phyloP scores from a whole-genome alignment of 139 green algal genomes.

The Ettlia oleoabundans region DNA sequence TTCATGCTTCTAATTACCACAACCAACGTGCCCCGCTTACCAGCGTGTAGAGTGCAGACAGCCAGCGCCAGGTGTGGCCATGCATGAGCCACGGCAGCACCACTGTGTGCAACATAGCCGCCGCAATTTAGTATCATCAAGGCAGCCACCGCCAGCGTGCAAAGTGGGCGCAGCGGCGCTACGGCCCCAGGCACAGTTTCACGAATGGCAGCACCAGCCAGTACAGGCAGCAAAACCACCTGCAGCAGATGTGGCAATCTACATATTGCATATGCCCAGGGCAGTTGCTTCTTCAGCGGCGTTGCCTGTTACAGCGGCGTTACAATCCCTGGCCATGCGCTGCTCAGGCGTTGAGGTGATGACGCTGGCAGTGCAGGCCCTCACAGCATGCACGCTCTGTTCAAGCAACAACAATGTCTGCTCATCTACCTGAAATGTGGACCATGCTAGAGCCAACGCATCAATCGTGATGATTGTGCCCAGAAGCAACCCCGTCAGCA shows the following conservation, averaged over 20 bases:
- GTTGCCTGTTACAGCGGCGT: too few relatives aligned
- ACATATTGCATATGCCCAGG: too few relatives aligned
- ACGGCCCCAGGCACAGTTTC: slow-evolving; percentile 56
- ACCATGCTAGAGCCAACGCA: slow-evolving; percentile 63
- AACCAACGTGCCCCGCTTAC: neutral
- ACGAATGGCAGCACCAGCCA: slow-evolving; percentile 66
- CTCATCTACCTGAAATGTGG: slow-evolving; percentile 65
- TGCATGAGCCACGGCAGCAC: slow-evolving; percentile 43
- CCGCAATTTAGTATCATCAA: slow-evolving; percentile 68
- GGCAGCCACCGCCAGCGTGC: slow-evolving; percentile 43
- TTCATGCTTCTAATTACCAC: neutral
- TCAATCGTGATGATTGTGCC: slow-evolving; percentile 78
- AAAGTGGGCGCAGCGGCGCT: slow-evolving; percentile 18
- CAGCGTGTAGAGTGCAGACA: slow-evolving; percentile 63
- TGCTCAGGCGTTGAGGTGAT: too few relatives aligned
- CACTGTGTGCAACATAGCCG: slow-evolving; percentile 64
- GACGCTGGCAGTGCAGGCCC: too few relatives aligned
- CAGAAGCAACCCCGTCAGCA: slow-evolving; percentile 72
- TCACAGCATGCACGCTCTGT: too few relatives aligned
- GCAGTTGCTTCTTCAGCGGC: too few relatives aligned
- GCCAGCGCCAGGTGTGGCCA: slow-evolving; percentile 59
- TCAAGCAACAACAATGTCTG: too few relatives aligned
- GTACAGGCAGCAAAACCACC: slow-evolving; percentile 81
- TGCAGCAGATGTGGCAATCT: too few relatives aligned
- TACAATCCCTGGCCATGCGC: too few relatives aligned